Conservation (phyloP, 1,284 basidiomycete genomes). For the Leccinum pachyderme region DNA sequence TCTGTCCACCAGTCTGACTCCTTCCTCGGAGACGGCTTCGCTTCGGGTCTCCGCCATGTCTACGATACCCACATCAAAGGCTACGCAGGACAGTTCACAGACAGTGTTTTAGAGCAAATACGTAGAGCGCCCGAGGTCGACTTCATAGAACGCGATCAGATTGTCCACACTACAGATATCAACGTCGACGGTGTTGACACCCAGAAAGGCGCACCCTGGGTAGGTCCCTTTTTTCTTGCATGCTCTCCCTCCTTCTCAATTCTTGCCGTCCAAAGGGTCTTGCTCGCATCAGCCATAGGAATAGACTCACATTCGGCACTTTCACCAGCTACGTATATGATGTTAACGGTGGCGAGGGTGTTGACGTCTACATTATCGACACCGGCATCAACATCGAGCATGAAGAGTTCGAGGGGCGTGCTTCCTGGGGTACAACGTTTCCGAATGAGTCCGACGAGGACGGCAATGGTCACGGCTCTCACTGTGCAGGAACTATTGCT, state of each 20-base stretch:
- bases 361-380: slow-evolving; percentile 83
- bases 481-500: slow-evolving; percentile 84
- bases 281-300: slow-evolving; percentile 91
- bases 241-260: not conserved
- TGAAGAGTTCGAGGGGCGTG: slow-evolving; percentile 85
- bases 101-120: slow-evolving; percentile 74
- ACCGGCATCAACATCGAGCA: slow-evolving; percentile 91
- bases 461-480: slow-evolving; percentile 71
- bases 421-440: slow-evolving; percentile 82
- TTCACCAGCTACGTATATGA: slow-evolving; percentile 89
- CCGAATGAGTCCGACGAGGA: slow-evolving; percentile 82
- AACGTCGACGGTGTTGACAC: slow-evolving; percentile 21
- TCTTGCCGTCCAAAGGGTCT: slow-evolving; percentile 62
- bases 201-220: slow-evolving; percentile 90
- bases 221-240: slow-evolving; percentile 37
- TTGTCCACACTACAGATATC: slow-evolving; percentile 71
- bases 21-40: slow-evolving; percentile 41
- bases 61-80: slow-evolving; percentile 75
- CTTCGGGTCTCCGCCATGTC: slow-evolving; percentile 64
- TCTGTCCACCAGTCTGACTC: slow-evolving; percentile 54
- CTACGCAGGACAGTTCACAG: slow-evolving; percentile 85
- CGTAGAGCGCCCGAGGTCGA: slow-evolving; percentile 88
- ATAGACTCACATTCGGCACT: slow-evolving; percentile 75
- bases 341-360: slow-evolving; percentile 78
- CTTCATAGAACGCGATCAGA: slow-evolving; percentile 91